Evolutionary conservation across 805 yeast species (phyloP).

Genomic region (Candida qinlingensis): DNA sequence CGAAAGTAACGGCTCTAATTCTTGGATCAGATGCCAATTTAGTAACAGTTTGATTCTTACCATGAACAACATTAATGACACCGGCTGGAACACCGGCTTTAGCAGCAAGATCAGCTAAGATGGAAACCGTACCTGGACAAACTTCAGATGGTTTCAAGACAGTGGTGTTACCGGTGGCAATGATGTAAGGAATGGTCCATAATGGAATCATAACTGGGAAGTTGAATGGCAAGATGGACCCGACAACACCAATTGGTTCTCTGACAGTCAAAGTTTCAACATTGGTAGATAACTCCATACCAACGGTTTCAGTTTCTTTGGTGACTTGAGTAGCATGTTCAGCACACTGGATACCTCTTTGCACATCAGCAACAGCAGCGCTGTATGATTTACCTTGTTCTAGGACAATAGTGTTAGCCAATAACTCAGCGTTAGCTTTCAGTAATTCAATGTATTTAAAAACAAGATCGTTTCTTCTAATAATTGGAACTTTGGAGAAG

Average conservation of each 20-base stretch:
- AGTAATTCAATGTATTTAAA: conserved; percentile 64
- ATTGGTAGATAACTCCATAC: conserved; percentile 61
- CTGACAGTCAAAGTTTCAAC: conserved; percentile 73
- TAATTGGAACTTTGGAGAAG: conserved; percentile 45
- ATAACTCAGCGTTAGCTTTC: conserved; percentile 58
- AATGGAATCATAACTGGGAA: conserved; percentile 79
- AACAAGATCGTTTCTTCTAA: conserved; percentile 57
- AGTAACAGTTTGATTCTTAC: conserved; percentile 67
- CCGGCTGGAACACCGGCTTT: conserved; percentile 78
- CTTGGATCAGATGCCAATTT: conserved; percentile 66
- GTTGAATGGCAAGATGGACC: conserved; percentile 75
- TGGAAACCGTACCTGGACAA: conserved; percentile 78
- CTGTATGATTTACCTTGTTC: conserved; percentile 77
- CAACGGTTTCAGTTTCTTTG: conserved; percentile 56
- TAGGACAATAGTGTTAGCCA: conserved; percentile 58
- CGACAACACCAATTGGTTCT: conserved; percentile 71
- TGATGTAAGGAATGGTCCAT: conserved; percentile 50
- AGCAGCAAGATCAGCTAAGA: conserved; percentile 63
- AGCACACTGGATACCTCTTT: conserved; percentile 76
- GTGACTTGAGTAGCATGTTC: conserved; percentile 69
- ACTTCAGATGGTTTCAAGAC: conserved; percentile 68
- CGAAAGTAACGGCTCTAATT: conserved; percentile 72
- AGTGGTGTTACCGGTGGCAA: conserved; percentile 72
- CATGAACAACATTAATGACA: conserved; percentile 67
- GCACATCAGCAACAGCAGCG: conserved; percentile 71